Conservation (phyloP, 176 grass and related monocot genomes). For the Pontederia crassipes region DNA sequence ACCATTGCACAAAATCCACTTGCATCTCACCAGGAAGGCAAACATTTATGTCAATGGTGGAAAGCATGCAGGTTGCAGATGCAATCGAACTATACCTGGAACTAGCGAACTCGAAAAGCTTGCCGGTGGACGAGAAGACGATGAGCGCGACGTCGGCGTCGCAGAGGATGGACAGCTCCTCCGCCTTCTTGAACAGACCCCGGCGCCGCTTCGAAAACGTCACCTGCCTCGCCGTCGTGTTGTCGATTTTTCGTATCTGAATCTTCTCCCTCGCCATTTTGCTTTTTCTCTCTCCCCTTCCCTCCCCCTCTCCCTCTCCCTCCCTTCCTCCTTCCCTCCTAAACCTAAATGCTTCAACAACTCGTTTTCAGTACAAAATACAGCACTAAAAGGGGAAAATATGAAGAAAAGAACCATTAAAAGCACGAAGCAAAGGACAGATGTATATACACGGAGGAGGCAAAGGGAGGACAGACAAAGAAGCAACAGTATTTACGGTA, state of each 20-base stretch:
- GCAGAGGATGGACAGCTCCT: constrained; percentile 84
- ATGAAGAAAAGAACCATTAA: too few species aligned
- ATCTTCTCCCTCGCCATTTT: constrained; percentile 78
- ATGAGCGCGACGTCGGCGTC: constrained; percentile 81
- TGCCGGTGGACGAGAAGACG: constrained; percentile 89
- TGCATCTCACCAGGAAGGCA: too few species aligned
- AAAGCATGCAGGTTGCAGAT: not conserved
- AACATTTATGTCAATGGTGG: too few species aligned
- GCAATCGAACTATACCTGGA: constrained; percentile 35
- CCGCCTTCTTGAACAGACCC: constrained; percentile 92
- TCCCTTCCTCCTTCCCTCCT: not conserved
- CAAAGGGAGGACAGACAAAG: constrained; percentile 5
- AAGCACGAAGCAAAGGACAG: too few species aligned
- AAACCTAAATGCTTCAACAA: not conserved
- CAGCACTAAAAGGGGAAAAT: too few species aligned
- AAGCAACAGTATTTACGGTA: constrained; percentile 4
- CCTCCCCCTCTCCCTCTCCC: not conserved
- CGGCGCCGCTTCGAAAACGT: constrained; percentile 84
- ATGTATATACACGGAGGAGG: not conserved
- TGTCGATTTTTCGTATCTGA: constrained; percentile 68
- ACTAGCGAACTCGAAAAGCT: constrained; percentile 85
- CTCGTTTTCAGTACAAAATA: too few species aligned
- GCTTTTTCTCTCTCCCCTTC: not conserved
- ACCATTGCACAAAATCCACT: too few species aligned
- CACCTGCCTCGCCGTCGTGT: constrained; percentile 77